Conservation (phyloP, 2,329 filamentous ascomycete species). For the Aureobasidium vineae region DNA sequence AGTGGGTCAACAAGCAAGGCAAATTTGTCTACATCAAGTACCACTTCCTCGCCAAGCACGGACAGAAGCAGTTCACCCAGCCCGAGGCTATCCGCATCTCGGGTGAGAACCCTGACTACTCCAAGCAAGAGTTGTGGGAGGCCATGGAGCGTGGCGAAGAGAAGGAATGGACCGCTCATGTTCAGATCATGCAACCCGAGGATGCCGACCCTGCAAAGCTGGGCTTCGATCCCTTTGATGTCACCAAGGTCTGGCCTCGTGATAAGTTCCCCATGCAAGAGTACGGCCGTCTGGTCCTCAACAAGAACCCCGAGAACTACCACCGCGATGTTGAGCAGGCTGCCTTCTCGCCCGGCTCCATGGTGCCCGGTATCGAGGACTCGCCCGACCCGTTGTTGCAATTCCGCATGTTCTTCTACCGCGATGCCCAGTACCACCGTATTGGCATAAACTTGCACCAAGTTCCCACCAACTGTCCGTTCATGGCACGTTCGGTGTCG, state of each 20-base stretch:
- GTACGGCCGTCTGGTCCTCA: constrained; percentile 52
- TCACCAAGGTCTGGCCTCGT: constrained; percentile 55
- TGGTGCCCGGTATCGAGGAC: constrained; percentile 54
- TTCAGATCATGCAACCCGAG: constrained; percentile 49
- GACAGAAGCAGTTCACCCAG: constrained; percentile 50
- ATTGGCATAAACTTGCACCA: constrained; percentile 55
- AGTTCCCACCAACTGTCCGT: constrained; percentile 50
- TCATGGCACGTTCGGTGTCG: constrained; percentile 50
- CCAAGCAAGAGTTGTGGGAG: constrained; percentile 49
- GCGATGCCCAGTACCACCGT: constrained; percentile 53
- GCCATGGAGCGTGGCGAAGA: constrained; percentile 46
- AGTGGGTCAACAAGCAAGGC: constrained; percentile 50
- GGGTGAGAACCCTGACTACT: constrained; percentile 53
- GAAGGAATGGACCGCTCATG: constrained; percentile 46
- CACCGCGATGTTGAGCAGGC: constrained; percentile 53
- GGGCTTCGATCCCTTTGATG: constrained; percentile 55
- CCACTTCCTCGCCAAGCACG: constrained; percentile 50
- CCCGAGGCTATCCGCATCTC: constrained; percentile 47
- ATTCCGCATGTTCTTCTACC: constrained; percentile 38
- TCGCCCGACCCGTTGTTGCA: constrained; percentile 51
- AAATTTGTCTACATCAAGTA: constrained; percentile 55
- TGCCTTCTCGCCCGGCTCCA: constrained; percentile 53
- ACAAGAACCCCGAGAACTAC: constrained; percentile 56
- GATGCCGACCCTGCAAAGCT: constrained; percentile 50
- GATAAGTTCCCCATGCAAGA: constrained; percentile 51